A percentile compares a stretch with the other conserved stretches of the same genome.
Evolutionary conservation across 768 basidiomycete genomes (phyloP).

Genomic region (Daedaleopsis nitida): DNA sequence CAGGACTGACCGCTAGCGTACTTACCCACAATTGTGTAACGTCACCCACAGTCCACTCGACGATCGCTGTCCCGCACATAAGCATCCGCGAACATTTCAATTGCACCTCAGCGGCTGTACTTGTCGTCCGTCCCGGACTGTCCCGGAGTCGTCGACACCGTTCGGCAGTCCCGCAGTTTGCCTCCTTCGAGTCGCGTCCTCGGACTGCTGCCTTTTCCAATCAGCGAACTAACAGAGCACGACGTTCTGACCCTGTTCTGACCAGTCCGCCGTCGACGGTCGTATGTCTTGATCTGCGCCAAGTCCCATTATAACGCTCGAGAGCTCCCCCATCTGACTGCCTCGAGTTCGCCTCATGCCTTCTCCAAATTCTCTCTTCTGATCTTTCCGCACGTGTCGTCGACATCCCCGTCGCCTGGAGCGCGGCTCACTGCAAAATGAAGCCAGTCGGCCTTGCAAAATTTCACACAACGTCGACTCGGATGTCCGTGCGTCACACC

Average conservation of each 20-base stretch:
- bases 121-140: neutral
- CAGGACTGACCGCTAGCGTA: neutral
- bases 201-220: too few species aligned
- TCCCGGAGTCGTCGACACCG: neutral
- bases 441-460: too few species aligned
- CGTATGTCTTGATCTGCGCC: slow-evolving; percentile 11
- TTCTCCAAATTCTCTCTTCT: neutral
- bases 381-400: slow-evolving; percentile 16
- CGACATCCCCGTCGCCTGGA: neutral
- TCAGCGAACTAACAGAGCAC: too few species aligned
- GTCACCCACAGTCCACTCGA: neutral
- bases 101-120: neutral
- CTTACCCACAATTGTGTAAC: neutral
- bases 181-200: neutral
- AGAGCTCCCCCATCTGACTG: neutral
- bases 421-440: too few species aligned
- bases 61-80: neutral
- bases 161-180: neutral
- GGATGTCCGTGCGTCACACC: too few species aligned
- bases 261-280: neutral
- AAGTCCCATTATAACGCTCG: neutral
- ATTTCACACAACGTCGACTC: too few species aligned
- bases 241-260: too few species aligned
- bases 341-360: slow-evolving; percentile 16
- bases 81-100: neutral